phyloP scores from a whole-genome alignment of 208 protist genomes.

The Leishmania guyanensis region DNA sequence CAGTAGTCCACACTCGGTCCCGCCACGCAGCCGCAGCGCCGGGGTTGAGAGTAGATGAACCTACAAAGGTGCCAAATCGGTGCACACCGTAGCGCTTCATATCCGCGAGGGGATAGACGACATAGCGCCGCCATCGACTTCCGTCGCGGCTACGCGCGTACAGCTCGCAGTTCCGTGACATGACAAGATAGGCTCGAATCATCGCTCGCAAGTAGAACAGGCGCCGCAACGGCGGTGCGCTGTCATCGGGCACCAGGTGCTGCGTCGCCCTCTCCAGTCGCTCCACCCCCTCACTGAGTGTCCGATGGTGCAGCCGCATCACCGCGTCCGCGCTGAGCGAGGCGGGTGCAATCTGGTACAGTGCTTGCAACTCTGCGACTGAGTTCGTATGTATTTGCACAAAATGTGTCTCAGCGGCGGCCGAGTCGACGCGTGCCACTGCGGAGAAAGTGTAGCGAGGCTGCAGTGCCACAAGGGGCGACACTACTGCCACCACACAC shows the following conservation, averaged over 20 bases:
- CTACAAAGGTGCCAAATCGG: constrained; percentile 17
- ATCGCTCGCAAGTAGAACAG: constrained; percentile 55
- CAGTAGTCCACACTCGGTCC: constrained; percentile 33
- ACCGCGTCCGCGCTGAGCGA: constrained; percentile 43
- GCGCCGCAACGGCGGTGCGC: constrained; percentile 28
- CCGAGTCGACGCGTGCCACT: constrained; percentile 2
- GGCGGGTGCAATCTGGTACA: constrained; percentile 55
- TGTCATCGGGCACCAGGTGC: constrained; percentile 35
- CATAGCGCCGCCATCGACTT: constrained; percentile 45
- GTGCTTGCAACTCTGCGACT: constrained; percentile 63
- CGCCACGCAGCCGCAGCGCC: constrained; percentile 16
- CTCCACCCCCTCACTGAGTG: constrained; percentile 69
- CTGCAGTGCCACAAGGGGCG: constrained; percentile 33
- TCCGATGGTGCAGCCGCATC: constrained; percentile 53
- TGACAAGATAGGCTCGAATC: constrained; percentile 52
- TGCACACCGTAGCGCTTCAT: constrained; percentile 54
- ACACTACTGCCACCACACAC: constrained; percentile 7
- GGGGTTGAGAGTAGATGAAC: not conserved
- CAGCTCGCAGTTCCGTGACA: constrained; percentile 51
- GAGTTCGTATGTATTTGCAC: constrained; percentile 60
- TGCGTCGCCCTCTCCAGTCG: constrained; percentile 66
- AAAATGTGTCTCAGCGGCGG: constrained; percentile 31
- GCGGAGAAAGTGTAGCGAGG: constrained; percentile 10
- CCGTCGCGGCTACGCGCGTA: constrained; percentile 71
- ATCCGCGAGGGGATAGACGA: constrained; percentile 57